Evolutionary conservation across 345 rosid species (phyloP), one percentile per base, ranked within the genome.

Genomic region (Eucalyptus grandis): DNA sequence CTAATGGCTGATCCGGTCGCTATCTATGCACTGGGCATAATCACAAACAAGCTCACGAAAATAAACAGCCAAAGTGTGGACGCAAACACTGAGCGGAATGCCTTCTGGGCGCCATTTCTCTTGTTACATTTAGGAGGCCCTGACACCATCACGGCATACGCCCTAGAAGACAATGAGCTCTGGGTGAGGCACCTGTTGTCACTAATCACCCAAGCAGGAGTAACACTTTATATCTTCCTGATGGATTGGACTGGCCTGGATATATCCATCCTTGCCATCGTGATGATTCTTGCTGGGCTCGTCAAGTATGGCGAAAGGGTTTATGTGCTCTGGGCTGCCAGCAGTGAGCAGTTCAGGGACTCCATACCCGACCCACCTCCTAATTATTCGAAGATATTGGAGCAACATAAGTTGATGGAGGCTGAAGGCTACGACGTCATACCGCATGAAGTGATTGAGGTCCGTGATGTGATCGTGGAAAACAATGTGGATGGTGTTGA

Each of bases 61-160:
- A 30, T 27, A 30, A 19, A 21, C 22, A 5, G 40, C 34, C 86
- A 2, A 62, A 80, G 11, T 82, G 86, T 46, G 49, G 86, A 82
- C 27, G 30, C 53, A 3, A 58, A n/a, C 24, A 13, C 46, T 7
- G 82, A 31, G 30, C 87, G 88, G 26, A 16, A 65, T 8, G 92
- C 90, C 43, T 90, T 93, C 50, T 94, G 95, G 94, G 90, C 92
- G 14, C 90, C 94, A 12, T 92, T 94, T 77, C 90, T 93, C 31
- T 90, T 93, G 31, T 67, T 92, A 60, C 95, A 94, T 90, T 86
- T 94, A 9, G 95, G 95, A 58, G 94, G 94, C 65, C 92, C 94
- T 10, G 93, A 92, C 82, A 90, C 94, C 56, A 89, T 89, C 37
- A 89, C 90, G 5, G 86, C 90, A 26, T 89, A 89, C 5, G 88